Percentiles rank a stretch among this genome's conserved stretches.
Conservation (phyloP, 257 asterid species). For the Orobanche coerulescens region DNA sequence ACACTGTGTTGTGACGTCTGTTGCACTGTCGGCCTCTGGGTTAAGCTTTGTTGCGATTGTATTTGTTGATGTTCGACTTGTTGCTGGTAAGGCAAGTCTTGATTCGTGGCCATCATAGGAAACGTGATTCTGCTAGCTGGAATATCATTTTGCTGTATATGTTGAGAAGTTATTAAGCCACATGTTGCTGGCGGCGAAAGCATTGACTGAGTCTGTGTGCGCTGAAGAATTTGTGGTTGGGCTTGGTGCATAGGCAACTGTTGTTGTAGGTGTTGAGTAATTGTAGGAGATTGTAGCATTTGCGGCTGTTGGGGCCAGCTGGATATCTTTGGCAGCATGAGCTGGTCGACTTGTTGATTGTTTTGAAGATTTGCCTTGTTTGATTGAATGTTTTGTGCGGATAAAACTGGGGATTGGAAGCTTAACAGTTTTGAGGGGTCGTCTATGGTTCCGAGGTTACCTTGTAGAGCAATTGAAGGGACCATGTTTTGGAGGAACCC, state of each 20-base stretch:
- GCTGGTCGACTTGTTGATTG: constrained; percentile 39
- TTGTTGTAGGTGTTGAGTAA: constrained; percentile 37
- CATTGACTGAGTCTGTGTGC: constrained; percentile 26
- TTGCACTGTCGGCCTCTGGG: constrained; percentile 49
- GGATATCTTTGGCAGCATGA: constrained; percentile 40
- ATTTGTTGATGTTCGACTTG: constrained; percentile 50
- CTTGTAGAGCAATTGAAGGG: constrained; percentile 18
- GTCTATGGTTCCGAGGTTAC: constrained; percentile 33
- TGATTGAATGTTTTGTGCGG: constrained; percentile 48
- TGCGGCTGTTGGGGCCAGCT: constrained; percentile 66
- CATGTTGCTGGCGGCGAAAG: constrained; percentile 31
- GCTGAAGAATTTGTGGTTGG: constrained; percentile 27
- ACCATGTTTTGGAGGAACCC: constrained; percentile 36
- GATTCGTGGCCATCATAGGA: constrained; percentile 45
- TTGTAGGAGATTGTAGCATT: constrained; percentile 36
- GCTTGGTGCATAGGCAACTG: constrained; percentile 8
- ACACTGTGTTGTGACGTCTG: constrained; percentile 45
- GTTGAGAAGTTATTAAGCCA: constrained; percentile 32
- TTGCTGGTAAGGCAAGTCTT: constrained; percentile 58
- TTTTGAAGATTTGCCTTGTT: constrained; percentile 43
- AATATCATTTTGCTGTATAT: constrained; percentile 36
- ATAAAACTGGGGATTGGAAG: constrained; percentile 64
- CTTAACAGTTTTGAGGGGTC: constrained; percentile 66
- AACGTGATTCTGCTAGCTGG: constrained; percentile 34
- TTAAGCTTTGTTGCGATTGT: constrained; percentile 47